Conservation (phyloP, 768 basidiomycete genomes). For the Floccularia luteovirens region DNA sequence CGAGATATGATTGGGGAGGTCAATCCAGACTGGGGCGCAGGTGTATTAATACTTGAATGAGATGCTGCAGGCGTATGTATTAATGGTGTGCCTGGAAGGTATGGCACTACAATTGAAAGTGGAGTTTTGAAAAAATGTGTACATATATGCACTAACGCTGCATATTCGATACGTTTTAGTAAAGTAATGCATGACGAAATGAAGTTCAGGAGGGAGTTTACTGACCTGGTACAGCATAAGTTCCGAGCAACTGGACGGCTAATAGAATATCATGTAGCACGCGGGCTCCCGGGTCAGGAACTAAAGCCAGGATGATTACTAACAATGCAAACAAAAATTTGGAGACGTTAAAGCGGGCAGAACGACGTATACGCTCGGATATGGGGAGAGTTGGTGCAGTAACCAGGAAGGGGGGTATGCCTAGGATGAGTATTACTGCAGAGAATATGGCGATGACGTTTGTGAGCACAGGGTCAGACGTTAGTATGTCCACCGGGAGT, state of each 20-base stretch:
- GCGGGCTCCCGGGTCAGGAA: constrained; percentile 27
- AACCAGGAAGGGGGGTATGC: constrained; percentile 51
- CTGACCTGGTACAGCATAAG: constrained; percentile 59
- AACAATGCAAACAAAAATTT: constrained; percentile 31
- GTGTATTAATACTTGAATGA: constrained; percentile 6
- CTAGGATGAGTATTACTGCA: constrained; percentile 45
- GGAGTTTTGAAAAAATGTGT: constrained; percentile 83
- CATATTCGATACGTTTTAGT: neutral
- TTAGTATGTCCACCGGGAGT: neutral
- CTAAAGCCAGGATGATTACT: constrained; percentile 36
- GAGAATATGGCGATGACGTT: constrained; percentile 29
- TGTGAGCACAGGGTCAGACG: neutral
- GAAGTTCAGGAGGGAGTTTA: neutral
- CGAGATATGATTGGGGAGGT: too few relatives aligned
- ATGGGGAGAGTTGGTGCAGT: constrained; percentile 47
- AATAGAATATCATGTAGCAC: constrained; percentile 42
- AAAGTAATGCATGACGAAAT: neutral
- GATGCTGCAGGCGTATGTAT: constrained; percentile 9
- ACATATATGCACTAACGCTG: constrained; percentile 70
- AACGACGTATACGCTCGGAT: constrained; percentile 31
- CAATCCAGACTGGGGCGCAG: constrained; percentile 8
- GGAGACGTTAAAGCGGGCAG: constrained; percentile 35
- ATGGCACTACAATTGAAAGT: constrained; percentile 71
- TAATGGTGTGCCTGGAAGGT: constrained; percentile 22
- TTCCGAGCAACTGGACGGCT: constrained; percentile 42